phyloP scores from a whole-genome alignment of 768 basidiomycete genomes.

The Calocybe cyanea region DNA sequence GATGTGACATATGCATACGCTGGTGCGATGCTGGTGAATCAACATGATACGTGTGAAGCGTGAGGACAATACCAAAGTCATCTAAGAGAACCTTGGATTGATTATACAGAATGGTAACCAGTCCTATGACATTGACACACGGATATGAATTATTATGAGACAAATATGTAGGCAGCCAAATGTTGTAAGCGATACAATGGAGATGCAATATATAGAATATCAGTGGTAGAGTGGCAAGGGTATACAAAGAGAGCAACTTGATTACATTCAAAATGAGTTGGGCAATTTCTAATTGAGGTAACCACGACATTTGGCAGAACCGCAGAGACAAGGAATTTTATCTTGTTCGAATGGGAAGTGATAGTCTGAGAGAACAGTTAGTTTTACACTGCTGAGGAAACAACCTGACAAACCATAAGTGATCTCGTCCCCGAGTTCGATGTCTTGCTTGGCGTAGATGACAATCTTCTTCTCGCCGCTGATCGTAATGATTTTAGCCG shows the following conservation, averaged over 20 bases:
- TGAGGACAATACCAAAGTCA: too few species aligned
- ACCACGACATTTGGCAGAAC: constrained; percentile 88
- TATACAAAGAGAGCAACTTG: constrained; percentile 10
- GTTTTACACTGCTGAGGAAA: not conserved
- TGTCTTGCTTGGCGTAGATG: constrained; percentile 96
- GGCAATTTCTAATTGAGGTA: constrained; percentile 79
- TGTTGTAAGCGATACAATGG: constrained; percentile 1
- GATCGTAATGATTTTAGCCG: constrained; percentile 88
- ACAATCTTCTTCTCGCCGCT: constrained; percentile 97
- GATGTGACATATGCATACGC: too few species aligned
- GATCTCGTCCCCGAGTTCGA: constrained; percentile 96
- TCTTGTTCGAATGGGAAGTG: constrained; percentile 99
- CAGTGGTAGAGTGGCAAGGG: constrained; percentile 13
- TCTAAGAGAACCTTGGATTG: too few species aligned
- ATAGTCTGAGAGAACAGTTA: constrained; percentile 61
- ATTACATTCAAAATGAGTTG: constrained; percentile 19
- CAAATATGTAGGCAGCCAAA: constrained; percentile 17
- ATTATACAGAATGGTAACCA: too few species aligned
- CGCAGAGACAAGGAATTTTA: constrained; percentile 91
- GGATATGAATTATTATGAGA: not conserved
- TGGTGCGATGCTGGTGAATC: too few species aligned
- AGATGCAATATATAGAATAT: constrained; percentile 15
- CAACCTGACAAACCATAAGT: constrained; percentile 74
- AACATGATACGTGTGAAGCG: too few species aligned
- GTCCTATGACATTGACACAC: too few species aligned